Evolutionary conservation across 495 filamentous ascomycete genomes (phyloP), one percentile per base, ranked within the genome.

Genomic region (Pseudevernia furfuracea): DNA sequence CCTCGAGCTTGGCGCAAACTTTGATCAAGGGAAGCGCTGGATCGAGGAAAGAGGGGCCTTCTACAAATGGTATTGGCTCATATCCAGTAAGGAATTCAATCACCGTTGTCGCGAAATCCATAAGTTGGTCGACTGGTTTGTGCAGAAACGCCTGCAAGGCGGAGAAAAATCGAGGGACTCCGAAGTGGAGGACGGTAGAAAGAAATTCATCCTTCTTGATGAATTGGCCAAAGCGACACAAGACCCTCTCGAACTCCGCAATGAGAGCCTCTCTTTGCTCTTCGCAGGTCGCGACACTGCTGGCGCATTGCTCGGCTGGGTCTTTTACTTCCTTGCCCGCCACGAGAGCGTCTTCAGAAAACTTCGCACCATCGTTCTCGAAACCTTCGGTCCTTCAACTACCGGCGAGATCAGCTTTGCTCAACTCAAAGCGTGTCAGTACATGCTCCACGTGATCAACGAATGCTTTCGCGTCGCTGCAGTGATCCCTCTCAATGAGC

Each of bases 231-330:
- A 79, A 28, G 76, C 82, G 32, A 87, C 82, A 3, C 77, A 82
- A 48, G 77, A 89, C 65, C 79, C 81, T 1, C 78, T 79, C 38
- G 77, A 84, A 39, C 74, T 90, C n/a, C 76, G 87, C 38, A 80
- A 84, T 67, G 82, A 88, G 67, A 76, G 84, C 65, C 77, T 89
- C 49, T 84, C 87, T 61, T 79, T 89, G 52, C 76, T 89, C 0
- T 76, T 85, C 5, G 87, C 87, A 17, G 67, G 67, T 28, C 49
- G 67, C 19, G 67, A 68, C 52, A 63, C 67, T 28, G 60, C 46
- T 28, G 81, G 80, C 9, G 72, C 72, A 34, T 68, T 82, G 8
- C 71, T 84, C 32, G 77, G 76, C 46, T 59, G 58, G 53, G 38
- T 59, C 53, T 68, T 60, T 37, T 69, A 62, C 41, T 59, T 66